Conservation (phyloP, 2,329 filamentous ascomycete species). For the Botrytis porri region DNA sequence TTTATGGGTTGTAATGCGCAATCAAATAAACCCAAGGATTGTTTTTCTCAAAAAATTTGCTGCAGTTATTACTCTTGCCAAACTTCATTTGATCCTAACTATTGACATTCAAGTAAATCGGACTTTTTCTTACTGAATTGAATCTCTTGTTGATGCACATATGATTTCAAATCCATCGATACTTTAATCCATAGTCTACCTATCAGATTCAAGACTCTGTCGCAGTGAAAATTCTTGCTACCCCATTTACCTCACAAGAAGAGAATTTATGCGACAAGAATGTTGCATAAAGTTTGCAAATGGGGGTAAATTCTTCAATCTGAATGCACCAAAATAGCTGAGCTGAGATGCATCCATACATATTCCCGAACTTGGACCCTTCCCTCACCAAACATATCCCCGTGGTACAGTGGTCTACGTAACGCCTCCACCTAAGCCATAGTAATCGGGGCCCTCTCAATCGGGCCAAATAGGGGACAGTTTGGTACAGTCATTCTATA, state of each 20-base stretch:
- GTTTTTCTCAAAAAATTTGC: too few species aligned
- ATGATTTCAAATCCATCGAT: too few species aligned
- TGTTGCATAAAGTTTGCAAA: background rate
- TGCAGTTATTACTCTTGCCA: too few species aligned
- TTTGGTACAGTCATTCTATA: background rate
- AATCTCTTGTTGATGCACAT: too few species aligned
- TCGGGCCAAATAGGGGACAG: background rate
- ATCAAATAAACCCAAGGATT: too few species aligned
- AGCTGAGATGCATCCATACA: background rate
- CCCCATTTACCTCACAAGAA: background rate
- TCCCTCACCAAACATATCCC: background rate
- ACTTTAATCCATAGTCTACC: too few species aligned
- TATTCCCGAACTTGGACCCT: background rate
- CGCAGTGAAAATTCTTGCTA: too few species aligned
- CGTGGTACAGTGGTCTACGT: background rate
- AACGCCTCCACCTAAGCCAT: background rate
- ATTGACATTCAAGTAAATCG: too few species aligned
- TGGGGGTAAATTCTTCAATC: background rate
- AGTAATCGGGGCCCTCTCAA: background rate
- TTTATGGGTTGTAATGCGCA: too few species aligned
- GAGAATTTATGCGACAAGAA: background rate
- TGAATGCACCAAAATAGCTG: background rate
- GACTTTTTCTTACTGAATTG: too few species aligned
- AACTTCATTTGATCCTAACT: too few species aligned
- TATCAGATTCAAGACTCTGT: too few species aligned